Conservation (phyloP, 78 protist genomes). For the Dictyostelium intermedium region DNA sequence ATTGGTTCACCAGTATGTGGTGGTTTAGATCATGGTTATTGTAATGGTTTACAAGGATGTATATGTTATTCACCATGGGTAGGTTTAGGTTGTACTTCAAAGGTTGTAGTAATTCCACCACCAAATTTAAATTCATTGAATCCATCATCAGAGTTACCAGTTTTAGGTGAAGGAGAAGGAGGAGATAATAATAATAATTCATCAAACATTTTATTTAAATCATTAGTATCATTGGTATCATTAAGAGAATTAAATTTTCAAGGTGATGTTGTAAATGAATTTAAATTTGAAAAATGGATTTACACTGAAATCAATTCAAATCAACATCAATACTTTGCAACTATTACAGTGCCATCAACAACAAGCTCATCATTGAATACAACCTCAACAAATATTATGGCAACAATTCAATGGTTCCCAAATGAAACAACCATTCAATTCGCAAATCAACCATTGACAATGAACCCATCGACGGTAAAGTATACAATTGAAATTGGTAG, state of each 20-base stretch:
- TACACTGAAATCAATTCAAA: not conserved
- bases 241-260: conserved; percentile 7
- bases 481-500: conserved; percentile 16
- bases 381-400: not conserved
- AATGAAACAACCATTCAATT: not conserved
- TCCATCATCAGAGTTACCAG: not conserved
- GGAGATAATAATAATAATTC: not conserved
- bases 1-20: conserved; percentile 1
- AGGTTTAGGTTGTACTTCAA: not conserved
- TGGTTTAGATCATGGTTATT: not conserved
- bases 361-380: not conserved
- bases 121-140: not conserved
- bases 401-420: not conserved
- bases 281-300: not conserved
- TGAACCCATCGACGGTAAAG: conserved; percentile 12
- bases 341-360: not conserved
- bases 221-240: not conserved
- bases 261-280: not conserved
- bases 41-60: not conserved
- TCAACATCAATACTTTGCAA: conserved; percentile 3
- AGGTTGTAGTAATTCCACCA: not conserved
- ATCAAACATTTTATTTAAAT: not conserved
- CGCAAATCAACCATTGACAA: not conserved
- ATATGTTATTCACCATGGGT: not conserved
- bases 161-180: not conserved